phyloP scores from a whole-genome alignment of 164 flowering plant genomes.

The Berberis vulgaris region DNA sequence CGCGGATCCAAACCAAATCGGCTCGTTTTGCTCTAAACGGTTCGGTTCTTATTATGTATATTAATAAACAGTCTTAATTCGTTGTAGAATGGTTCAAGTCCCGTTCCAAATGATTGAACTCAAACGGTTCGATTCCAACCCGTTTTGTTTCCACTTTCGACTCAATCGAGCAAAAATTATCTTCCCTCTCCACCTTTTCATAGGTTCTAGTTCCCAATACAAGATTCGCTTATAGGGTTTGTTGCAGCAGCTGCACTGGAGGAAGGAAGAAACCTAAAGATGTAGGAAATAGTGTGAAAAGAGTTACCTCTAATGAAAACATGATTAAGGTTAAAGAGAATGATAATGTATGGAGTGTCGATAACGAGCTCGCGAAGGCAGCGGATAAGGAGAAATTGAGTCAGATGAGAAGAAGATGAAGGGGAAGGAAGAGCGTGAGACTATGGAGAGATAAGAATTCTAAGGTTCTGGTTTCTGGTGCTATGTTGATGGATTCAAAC shows the following conservation, averaged over 20 bases:
- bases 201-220: background rate
- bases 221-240: constrained; percentile 7
- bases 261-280: constrained; percentile 10
- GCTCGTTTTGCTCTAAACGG: too few relatives aligned
- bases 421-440: constrained; percentile 28
- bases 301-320: constrained; percentile 8
- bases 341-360: constrained; percentile 94
- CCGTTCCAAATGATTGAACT: too few relatives aligned
- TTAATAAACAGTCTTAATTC: too few relatives aligned
- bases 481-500: constrained; percentile 85
- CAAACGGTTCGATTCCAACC: too few relatives aligned
- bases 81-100: too few relatives aligned
- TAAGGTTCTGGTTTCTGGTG: constrained; percentile 53
- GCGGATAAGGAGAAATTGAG: constrained; percentile 14
- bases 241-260: constrained; percentile 10
- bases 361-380: constrained; percentile 50
- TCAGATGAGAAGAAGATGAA: constrained; percentile 18
- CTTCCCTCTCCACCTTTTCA: background rate
- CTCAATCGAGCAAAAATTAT: too few relatives aligned
- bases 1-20: too few relatives aligned
- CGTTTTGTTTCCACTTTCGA: background rate
- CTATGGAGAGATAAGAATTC: constrained; percentile 20
- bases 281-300: constrained; percentile 8
- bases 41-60: too few relatives aligned
- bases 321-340: constrained; percentile 27